Conservation (phyloP, 805 yeast species). For the Saturnispora galanensis region DNA sequence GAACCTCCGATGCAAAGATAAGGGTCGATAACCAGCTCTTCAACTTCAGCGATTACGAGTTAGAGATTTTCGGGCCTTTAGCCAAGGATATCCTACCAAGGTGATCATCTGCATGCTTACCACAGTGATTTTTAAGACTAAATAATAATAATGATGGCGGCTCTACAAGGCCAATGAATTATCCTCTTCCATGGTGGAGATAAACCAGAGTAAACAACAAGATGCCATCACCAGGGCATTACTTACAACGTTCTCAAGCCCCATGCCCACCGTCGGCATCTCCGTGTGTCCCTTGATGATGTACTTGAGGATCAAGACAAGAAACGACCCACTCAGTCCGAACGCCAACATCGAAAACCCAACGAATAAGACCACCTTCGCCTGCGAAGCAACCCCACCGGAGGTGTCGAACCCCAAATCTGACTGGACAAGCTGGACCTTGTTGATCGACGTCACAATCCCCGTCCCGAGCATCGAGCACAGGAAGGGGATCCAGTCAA, state of each 20-base stretch:
- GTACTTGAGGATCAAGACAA: constrained; percentile 79
- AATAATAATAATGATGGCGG: constrained; percentile 3
- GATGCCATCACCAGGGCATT: constrained; percentile 77
- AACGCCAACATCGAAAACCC: constrained; percentile 93
- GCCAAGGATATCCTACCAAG: constrained; percentile 19
- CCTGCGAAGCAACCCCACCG: constrained; percentile 71
- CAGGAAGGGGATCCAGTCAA: constrained; percentile 92
- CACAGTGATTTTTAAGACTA: constrained; percentile 1
- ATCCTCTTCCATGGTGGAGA: constrained; percentile 94
- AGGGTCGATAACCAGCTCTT: constrained; percentile 38
- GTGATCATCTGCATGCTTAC: constrained; percentile 1
- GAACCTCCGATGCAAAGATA: constrained; percentile 27
- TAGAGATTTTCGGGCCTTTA: constrained; percentile 22
- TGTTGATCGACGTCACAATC: constrained; percentile 65
- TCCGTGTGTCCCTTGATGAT: constrained; percentile 60
- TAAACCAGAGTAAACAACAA: constrained; percentile 83
- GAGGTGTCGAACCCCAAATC: constrained; percentile 25
- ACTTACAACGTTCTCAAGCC: constrained; percentile 75
- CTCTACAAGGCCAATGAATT: constrained; percentile 64
- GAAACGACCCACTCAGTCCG: constrained; percentile 86
- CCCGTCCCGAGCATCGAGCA: constrained; percentile 87
- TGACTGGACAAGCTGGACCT: constrained; percentile 33
- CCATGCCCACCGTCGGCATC: constrained; percentile 92
- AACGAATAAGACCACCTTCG: constrained; percentile 76
- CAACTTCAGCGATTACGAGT: constrained; percentile 64